A percentile compares a stretch with the other conserved stretches of the same genome.
Conservation (phyloP, 2,329 filamentous ascomycete genomes). For the Arthrobotrys sphaeroides region DNA sequence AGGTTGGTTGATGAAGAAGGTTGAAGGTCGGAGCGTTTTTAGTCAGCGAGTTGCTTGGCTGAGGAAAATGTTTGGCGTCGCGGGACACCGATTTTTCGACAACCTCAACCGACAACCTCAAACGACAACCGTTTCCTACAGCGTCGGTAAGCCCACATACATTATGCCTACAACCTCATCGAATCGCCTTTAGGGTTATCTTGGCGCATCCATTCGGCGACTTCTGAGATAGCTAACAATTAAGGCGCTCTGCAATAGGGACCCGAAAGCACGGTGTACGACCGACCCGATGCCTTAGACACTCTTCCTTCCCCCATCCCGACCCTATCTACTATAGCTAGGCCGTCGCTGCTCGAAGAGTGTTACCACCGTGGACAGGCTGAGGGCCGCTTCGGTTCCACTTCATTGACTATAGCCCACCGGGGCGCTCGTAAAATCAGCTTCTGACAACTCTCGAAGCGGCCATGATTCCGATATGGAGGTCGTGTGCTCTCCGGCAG, state of each 20-base stretch:
- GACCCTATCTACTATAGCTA: background rate
- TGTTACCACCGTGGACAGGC: too few species aligned
- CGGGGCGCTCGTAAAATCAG: background rate
- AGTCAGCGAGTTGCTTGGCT: background rate
- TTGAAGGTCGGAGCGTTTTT: too few species aligned
- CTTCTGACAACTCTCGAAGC: background rate
- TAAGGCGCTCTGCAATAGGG: too few species aligned
- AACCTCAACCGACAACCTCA: background rate
- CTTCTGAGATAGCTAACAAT: background rate
- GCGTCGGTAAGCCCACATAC: background rate
- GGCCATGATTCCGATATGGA: constrained; percentile 37
- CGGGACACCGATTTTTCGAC: background rate
- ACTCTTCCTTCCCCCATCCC: background rate
- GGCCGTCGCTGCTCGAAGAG: background rate
- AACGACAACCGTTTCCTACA: background rate
- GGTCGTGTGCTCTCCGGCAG: constrained; percentile 20
- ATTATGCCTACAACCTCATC: background rate
- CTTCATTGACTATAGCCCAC: background rate
- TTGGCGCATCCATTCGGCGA: background rate
- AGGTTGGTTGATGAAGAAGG: background rate
- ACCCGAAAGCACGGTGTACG: too few species aligned
- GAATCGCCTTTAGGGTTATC: background rate
- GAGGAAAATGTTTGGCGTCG: background rate
- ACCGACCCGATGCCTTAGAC: background rate
- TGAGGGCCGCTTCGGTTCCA: too few species aligned